Evolutionary conservation across 768 basidiomycete genomes (phyloP).

Genomic region (Phylloporus sp.): DNA sequence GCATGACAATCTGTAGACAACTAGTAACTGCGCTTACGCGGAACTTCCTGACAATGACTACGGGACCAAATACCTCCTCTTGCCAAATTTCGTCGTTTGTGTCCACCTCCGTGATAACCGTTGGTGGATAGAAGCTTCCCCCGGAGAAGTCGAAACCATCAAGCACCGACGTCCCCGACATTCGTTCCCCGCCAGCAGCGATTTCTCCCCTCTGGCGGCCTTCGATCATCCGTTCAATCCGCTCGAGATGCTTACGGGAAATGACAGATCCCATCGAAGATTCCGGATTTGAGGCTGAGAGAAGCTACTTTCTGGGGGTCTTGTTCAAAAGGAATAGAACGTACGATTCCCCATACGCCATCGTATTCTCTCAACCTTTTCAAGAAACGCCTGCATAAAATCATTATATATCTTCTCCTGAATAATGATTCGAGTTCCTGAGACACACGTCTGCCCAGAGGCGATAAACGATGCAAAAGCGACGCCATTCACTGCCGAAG

Average conservation of each 20-base stretch:
- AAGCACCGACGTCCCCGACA: constrained; percentile 57
- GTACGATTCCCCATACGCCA: constrained; percentile 75
- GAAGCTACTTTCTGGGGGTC: neutral
- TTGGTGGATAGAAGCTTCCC: constrained; percentile 80
- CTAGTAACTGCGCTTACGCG: constrained; percentile 35
- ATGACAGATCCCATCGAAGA: constrained; percentile 83
- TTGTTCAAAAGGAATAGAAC: constrained; percentile 22
- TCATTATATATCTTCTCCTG: constrained; percentile 65
- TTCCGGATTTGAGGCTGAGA: constrained; percentile 59
- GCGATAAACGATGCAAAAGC: constrained; percentile 84
- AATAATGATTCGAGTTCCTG: constrained; percentile 78
- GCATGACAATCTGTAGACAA: neutral
- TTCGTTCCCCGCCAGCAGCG: constrained; percentile 61
- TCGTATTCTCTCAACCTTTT: constrained; percentile 60
- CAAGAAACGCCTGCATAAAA: constrained; percentile 60
- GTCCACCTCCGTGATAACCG: constrained; percentile 59
- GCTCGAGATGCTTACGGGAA: constrained; percentile 55
- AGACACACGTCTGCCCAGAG: constrained; percentile 89
- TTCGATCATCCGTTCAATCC: constrained; percentile 58
- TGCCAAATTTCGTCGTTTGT: constrained; percentile 65
- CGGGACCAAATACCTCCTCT: constrained; percentile 85
- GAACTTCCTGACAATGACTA: constrained; percentile 65
- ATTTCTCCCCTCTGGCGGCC: constrained; percentile 45
- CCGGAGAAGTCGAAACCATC: constrained; percentile 69
- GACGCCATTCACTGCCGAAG: constrained; percentile 74